A percentile compares a stretch with the other conserved stretches of the same genome.
phyloP scores from a whole-genome alignment of 208 protist species.

The Trypanosoma lewisi region DNA sequence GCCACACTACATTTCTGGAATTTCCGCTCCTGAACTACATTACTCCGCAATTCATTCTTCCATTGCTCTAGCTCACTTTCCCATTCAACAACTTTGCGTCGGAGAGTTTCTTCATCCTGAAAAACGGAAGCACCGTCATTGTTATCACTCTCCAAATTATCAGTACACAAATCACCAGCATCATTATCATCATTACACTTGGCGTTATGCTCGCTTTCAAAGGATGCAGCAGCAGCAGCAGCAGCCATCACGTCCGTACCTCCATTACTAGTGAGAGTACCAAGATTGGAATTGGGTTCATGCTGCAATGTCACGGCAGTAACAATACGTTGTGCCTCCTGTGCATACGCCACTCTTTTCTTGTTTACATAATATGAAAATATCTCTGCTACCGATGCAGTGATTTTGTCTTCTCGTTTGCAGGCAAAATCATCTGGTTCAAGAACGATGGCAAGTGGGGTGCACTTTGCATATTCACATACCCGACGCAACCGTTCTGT shows the following conservation, averaged over 20 bases:
- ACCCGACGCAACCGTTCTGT: conserved; percentile 53
- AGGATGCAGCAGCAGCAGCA: background rate
- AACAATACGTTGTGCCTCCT: background rate
- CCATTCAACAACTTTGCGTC: conserved; percentile 12
- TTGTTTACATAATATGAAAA: conserved; percentile 17
- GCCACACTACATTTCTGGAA: conserved; percentile 15
- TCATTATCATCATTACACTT: background rate
- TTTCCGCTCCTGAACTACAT: conserved; percentile 10
- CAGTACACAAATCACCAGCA: background rate
- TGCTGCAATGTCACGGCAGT: too few relatives aligned
- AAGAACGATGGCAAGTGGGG: conserved; percentile 41
- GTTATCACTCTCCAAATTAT: background rate
- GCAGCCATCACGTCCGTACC: background rate
- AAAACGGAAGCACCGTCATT: background rate
- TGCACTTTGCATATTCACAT: conserved; percentile 35
- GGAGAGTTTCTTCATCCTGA: conserved; percentile 12
- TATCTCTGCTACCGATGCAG: conserved; percentile 27
- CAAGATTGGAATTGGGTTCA: too few relatives aligned
- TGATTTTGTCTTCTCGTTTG: conserved; percentile 69
- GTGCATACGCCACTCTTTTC: background rate
- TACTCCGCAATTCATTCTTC: background rate
- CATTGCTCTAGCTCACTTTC: conserved; percentile 12
- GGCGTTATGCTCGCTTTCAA: background rate
- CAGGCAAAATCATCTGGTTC: conserved; percentile 58
- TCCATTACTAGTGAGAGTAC: background rate